These are phyloP conservation scores for Pichia phayaonensis DNA, from an alignment of 805 yeast genomes.

Conservation along the genomic window DNA sequence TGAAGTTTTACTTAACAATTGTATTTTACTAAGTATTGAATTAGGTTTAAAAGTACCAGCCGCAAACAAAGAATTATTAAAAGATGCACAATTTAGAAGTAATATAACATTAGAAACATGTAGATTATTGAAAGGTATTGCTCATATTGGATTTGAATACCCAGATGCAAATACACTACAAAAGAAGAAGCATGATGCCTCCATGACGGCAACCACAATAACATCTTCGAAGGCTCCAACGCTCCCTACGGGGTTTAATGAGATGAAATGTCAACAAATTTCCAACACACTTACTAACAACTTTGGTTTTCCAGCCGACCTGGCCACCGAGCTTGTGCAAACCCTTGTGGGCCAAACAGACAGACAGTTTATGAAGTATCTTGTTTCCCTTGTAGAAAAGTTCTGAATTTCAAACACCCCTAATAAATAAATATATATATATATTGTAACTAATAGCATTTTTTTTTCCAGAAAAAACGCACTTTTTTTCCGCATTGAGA, in stretches of 20 bases:
- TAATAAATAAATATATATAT: neutral
- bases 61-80: conserved; percentile 33
- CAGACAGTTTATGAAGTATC: conserved; percentile 66
- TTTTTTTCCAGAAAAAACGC: neutral
- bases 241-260: conserved; percentile 19
- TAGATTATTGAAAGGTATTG: conserved; percentile 57
- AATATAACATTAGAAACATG: conserved; percentile 66
- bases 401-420: neutral
- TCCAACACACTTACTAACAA: conserved; percentile 38
- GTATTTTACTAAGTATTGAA: conserved; percentile 64
- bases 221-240: conserved; percentile 1
- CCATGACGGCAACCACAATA: conserved; percentile 34
- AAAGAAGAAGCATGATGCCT: conserved; percentile 10
- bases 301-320: conserved; percentile 53
- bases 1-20: conserved; percentile 58
- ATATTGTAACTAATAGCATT: neutral
- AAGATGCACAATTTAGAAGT: conserved; percentile 74
- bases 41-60: conserved; percentile 66
- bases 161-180: conserved; percentile 24
- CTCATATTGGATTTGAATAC: conserved; percentile 26
- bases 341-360: conserved; percentile 47
- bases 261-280: conserved; percentile 24
- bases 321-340: conserved; percentile 55
- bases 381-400: conserved; percentile 30
- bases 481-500: neutral